Evolutionary conservation across 805 yeast genomes (phyloP), one percentile per base, ranked within the genome.

Genomic region (Lipomyces sp.): DNA sequence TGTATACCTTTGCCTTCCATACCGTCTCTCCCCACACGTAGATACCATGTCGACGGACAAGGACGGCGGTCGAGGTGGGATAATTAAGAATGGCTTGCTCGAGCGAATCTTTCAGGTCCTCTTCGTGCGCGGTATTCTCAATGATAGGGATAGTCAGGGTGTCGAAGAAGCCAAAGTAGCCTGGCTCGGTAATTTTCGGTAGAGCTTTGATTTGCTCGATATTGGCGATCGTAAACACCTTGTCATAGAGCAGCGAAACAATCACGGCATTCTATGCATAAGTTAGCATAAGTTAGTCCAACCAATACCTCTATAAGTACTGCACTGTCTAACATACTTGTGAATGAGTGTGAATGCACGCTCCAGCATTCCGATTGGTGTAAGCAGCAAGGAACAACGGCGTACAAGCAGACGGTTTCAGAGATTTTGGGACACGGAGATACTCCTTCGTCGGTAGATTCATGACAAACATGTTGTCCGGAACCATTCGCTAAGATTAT

Each of bases 21-120:
- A 91, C 90, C 33, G 84, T 86, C 72, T 89, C 91, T 32, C 98
- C 98, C 98, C 98, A 94, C n/a, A 92, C 97, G 75, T 88, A 94
- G 56, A 94, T 88, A 0, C 98, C 98, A 75, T 94, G 98, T 74
- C 97, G 83, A 77, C 97, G 85, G 5, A 94, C 98, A 62, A 94
- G 80, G 0, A 94, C 92, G 0, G 98, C 98, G 2, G 92, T 85
- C 2, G 96, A 80, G 0, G 85, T 82, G 1, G 98, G 97, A 73
- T 91, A 88, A 15, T 83, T 80, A n/a, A 72, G 76, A 62, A 93
- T 85, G 0, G 92, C 89, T 64, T 83, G 78, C 69, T 85, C 85
- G 54, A 93, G 79, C 24, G 88, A 80, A 33, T 84, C 90, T 6
- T 88, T 85, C 69, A 94, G 81, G 66, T 92, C 92, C 75, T 91